Evolutionary conservation across 2,329 filamentous ascomycete genomes (phyloP), one percentile per base, ranked within the genome.

Genomic region (Talaromyces piceae): DNA sequence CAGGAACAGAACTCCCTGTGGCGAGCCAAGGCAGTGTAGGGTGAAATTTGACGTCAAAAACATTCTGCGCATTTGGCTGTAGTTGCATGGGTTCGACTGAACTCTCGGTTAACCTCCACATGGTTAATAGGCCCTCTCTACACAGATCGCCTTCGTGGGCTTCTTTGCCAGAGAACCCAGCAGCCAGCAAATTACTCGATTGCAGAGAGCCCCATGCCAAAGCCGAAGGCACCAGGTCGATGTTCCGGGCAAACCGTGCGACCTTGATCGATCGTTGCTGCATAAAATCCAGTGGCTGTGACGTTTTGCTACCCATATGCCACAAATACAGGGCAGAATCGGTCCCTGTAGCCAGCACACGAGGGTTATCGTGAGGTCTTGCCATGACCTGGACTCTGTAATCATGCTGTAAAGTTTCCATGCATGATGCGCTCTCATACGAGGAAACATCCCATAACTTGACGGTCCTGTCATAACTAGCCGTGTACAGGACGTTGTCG

Each of bases 21-120:
- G 75, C 78, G 58, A 84, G 82, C 3, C 71, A 59, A 4, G 68
- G 66, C 4, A 74, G 60, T 6, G 56, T 65, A 0, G 77, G 74
- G 57, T 81, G 79, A 74, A 80, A 84, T 1, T 76, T 70, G 2
- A 78, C 66, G 56, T 83, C 80, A 57, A 82, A 83, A 0, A 83
- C 73, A 52, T 78, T 79, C 30, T 75, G 74, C 1, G 74, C 73
- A 13, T 72, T 70, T 1, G 74, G 73, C 9, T 65, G 63, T 0
- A 81, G 61, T n/a, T 65, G 57, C 1, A 77, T 56, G 22, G 58
- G 54, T 6, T 30, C 56, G 4, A 68, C 58, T 8, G 63, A 57
- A 3, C 68, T 63, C 28, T 74, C 70, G 12, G 65, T 59, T 3
- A 80, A 58, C 54, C 76, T 72, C 78, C 78, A 84, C 1, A 81